Percentiles rank a stretch among this genome's conserved stretches.
These are phyloP conservation scores for Piedraia hortae DNA, from an alignment of 2,329 filamentous ascomycete species.

Conservation along the genomic window DNA sequence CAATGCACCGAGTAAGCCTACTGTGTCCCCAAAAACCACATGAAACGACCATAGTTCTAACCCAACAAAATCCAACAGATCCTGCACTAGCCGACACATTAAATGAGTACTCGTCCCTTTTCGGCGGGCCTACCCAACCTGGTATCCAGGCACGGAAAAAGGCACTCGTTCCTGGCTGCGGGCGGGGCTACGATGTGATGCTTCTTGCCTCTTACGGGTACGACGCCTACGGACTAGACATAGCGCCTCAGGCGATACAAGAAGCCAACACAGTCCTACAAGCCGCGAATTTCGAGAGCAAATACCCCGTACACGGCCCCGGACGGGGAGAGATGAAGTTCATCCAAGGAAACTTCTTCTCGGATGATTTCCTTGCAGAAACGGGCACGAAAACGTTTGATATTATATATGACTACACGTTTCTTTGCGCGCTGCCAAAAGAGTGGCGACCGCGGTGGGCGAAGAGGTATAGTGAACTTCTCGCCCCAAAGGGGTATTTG, in stretches of 20 bases:
- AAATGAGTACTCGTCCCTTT: conserved; percentile 6
- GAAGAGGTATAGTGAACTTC: conserved; percentile 24
- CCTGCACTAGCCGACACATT: conserved; percentile 30
- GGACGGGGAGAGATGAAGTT: conserved; percentile 27
- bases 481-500: conserved; percentile 24
- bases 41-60: neutral
- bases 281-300: conserved; percentile 10
- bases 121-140: neutral
- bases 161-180: conserved; percentile 59
- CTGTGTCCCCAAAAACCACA: neutral
- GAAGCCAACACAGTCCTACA: conserved; percentile 16
- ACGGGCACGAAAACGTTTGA: conserved; percentile 26
- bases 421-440: conserved; percentile 31
- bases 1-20: conserved; percentile 1
- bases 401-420: conserved; percentile 36
- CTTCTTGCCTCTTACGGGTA: conserved; percentile 49
- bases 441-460: conserved; percentile 30
- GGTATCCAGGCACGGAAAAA: conserved; percentile 19
- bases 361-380: conserved; percentile 25
- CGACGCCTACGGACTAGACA: conserved; percentile 49
- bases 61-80: conserved; percentile 9
- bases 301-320: conserved; percentile 18
- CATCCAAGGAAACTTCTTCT: conserved; percentile 39
- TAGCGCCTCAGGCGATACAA: conserved; percentile 23
- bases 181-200: conserved; percentile 54